Evolutionary conservation across 768 basidiomycete genomes (phyloP), one percentile per base, ranked within the genome.

Genomic region (Termitomyces sp.): DNA sequence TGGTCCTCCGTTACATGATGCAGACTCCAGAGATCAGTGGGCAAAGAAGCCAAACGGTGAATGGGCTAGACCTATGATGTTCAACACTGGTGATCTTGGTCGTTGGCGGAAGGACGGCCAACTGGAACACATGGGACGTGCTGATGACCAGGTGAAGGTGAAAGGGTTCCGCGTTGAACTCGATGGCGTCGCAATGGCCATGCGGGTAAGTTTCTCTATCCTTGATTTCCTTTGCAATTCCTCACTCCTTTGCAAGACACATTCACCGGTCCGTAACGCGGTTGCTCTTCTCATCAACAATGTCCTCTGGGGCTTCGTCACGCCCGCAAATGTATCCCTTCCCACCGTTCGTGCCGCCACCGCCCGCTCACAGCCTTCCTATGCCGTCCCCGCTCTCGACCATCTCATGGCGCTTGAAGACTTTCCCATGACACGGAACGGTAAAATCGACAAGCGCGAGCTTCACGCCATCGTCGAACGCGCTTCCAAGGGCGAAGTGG

Each of bases 101-200:
- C 75, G 79, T 49, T 85, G 83, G 83, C 69, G 74, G 46, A 63
- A 70, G 6, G 79, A 82, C 59, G 85, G 85, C 2, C 76, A 76
- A 23, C 69, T 87, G 23, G 82, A 85, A 57, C 82, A 82, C 62
- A 75, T 85, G 23, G 85, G 85, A 13, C 74, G 85, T 36, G 77
- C 82, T 36, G 85, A 87, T 63, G 82, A 86, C 61, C 84, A 86
- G 67, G 83, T 86, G 50, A 86, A 86, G 68, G 75, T 86, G 66
- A 84, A 84, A 76, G 85, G 84, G 4, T 86, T 86, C 72, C 79
- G 85, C 32, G 82, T 86, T 13, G 85, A 86, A 66, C 74, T 86
- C 9, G 85, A 84, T 59, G 85, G 85, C 4, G 83, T 86, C 6
- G 75, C 82, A 2, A 78, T 78, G 23, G 83, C 83, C 5, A 82